Percentiles rank a stretch among this genome's conserved stretches.
These are phyloP conservation scores for Sporothrix brunneoviolacea DNA, from an alignment of 2,329 filamentous ascomycete species.

Conservation along the genomic window DNA sequence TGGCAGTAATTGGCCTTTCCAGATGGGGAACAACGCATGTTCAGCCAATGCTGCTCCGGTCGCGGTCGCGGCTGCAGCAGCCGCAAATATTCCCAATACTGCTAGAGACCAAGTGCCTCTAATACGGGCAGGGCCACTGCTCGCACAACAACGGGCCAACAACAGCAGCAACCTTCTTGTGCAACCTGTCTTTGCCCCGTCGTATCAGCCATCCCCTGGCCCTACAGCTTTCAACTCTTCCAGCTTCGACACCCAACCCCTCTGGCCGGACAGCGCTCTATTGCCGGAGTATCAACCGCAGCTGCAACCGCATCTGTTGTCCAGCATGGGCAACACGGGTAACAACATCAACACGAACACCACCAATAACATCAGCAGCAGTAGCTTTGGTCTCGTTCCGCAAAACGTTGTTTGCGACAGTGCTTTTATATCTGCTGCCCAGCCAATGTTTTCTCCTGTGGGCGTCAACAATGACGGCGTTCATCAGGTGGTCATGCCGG, in stretches of 20 bases:
- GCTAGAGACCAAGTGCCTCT: constrained; percentile 4
- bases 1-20: background rate
- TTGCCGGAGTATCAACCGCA: constrained; percentile 26
- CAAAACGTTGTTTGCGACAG: constrained; percentile 29
- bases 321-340: constrained; percentile 18
- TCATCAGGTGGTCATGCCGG: background rate
- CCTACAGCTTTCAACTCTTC: constrained; percentile 35
- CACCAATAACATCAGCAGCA: constrained; percentile 3
- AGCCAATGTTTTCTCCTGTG: constrained; percentile 19
- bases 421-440: constrained; percentile 25
- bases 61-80: constrained; percentile 15
- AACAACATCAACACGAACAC: background rate
- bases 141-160: constrained; percentile 2
- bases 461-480: constrained; percentile 12
- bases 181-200: constrained; percentile 24
- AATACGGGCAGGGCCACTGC: background rate
- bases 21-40: background rate
- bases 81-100: background rate
- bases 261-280: constrained; percentile 31
- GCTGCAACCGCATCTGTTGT: constrained; percentile 19
- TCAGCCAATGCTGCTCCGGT: constrained; percentile 14
- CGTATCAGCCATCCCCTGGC: constrained; percentile 31
- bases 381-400: constrained; percentile 25
- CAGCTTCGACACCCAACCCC: constrained; percentile 29
- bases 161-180: constrained; percentile 16